These are phyloP conservation scores for Kwoniella heveanensis DNA, from an alignment of 768 basidiomycete species.

Conservation along the genomic window DNA sequence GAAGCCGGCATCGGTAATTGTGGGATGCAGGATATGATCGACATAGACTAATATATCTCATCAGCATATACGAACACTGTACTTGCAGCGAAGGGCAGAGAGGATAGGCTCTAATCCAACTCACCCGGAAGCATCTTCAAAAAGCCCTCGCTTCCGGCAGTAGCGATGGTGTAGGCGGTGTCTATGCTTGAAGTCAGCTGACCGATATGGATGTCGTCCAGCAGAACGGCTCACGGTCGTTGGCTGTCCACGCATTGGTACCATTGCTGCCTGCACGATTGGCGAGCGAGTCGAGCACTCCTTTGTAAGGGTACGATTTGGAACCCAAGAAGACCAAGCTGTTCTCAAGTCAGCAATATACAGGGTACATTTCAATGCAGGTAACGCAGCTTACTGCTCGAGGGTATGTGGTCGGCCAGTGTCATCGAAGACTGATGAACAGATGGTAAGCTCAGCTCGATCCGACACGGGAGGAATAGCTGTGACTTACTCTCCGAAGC, in stretches of 20 bases:
- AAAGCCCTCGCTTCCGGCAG: slow-evolving; percentile 86
- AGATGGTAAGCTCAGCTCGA: neutral
- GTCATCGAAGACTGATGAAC: slow-evolving; percentile 77
- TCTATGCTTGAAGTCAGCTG: slow-evolving; percentile 61
- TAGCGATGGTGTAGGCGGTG: slow-evolving; percentile 93
- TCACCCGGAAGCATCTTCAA: slow-evolving; percentile 57
- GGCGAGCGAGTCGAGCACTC: slow-evolving; percentile 89
- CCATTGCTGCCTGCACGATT: slow-evolving; percentile 69
- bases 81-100: neutral
- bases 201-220: neutral
- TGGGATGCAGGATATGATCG: slow-evolving; percentile 96
- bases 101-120: no score
- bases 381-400: slow-evolving; percentile 71
- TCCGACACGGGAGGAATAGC: neutral
- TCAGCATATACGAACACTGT: slow-evolving; percentile 1
- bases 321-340: slow-evolving; percentile 95
- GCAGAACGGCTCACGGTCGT: slow-evolving; percentile 37
- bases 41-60: slow-evolving; percentile 67
- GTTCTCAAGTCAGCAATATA: neutral
- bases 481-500: slow-evolving; percentile 76
- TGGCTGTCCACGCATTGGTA: slow-evolving; percentile 94
- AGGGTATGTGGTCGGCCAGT: slow-evolving; percentile 93
- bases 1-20: slow-evolving; percentile 81
- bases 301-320: slow-evolving; percentile 92
- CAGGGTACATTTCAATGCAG: neutral